Evolutionary conservation across 2,329 filamentous ascomycete genomes (phyloP).

Genomic region (Aureobasidium sp.): DNA sequence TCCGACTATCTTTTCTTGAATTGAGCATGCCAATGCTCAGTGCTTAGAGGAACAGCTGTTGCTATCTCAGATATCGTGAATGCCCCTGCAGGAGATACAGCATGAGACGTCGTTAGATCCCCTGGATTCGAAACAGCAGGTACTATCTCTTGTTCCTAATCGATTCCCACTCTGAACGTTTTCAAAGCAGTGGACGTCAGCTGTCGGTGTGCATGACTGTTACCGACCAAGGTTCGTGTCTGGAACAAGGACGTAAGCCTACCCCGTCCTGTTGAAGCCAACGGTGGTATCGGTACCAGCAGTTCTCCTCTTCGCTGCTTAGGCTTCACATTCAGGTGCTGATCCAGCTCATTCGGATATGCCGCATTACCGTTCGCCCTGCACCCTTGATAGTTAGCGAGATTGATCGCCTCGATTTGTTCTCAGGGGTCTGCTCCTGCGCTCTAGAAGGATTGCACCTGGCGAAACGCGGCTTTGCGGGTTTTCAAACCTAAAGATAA

Average conservation of each 20-base stretch:
- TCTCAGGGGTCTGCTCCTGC: neutral
- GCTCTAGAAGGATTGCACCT: neutral
- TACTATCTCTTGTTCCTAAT: no score
- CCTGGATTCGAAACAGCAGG: no score
- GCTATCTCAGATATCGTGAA: no score
- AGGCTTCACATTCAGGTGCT: neutral
- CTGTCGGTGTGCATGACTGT: neutral
- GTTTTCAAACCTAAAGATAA: neutral
- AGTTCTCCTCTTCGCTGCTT: neutral
- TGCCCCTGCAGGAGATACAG: no score
- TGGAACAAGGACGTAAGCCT: neutral
- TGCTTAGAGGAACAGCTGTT: no score
- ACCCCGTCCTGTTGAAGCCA: neutral
- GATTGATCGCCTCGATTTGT: neutral
- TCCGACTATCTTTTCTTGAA: no score
- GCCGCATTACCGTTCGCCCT: neutral
- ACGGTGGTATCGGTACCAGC: neutral
- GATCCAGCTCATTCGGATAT: neutral
- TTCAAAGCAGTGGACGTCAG: neutral
- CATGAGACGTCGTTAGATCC: no score
- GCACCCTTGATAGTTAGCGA: neutral
- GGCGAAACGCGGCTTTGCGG: neutral
- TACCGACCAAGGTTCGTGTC: neutral
- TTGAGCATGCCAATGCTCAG: no score
- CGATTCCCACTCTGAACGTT: no score